Percentiles rank a stretch among this genome's conserved stretches.
Conservation (phyloP, 306 rosid genomes). For the Vigna reflexopilosa region DNA sequence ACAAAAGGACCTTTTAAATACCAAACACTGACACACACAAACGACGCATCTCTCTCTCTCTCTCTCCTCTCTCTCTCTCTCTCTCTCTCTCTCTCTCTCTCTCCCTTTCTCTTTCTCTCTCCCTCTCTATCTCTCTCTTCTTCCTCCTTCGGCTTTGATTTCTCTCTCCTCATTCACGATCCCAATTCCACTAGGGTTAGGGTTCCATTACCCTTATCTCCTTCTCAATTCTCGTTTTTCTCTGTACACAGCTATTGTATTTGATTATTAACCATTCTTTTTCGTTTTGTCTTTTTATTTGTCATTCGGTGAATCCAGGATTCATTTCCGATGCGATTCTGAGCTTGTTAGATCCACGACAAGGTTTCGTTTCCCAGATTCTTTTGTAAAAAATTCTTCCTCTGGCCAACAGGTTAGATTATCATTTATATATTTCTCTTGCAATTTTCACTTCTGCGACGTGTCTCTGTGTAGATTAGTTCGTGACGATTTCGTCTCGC, state of each 20-base stretch:
- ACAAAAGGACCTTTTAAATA: conserved; percentile 50
- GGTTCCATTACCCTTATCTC: conserved; percentile 50
- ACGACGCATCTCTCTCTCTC: conserved; percentile 49
- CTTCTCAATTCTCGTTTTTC: conserved; percentile 8
- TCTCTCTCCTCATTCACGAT: conserved; percentile 61
- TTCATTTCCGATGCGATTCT: conserved; percentile 61
- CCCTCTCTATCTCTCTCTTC: conserved; percentile 40
- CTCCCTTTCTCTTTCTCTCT: neutral
- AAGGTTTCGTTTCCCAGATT: conserved; percentile 51
- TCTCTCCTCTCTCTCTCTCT: neutral
- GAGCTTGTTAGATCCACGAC: conserved; percentile 58
- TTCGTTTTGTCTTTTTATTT: neutral
- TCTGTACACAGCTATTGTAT: neutral
- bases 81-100: conserved; percentile 46
- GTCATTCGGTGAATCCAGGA: conserved; percentile 38
- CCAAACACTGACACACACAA: conserved; percentile 40
- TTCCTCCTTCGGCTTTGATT: conserved; percentile 38
- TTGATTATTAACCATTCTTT: conserved; percentile 7
- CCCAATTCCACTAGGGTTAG: conserved; percentile 68
- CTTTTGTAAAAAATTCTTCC: conserved; percentile 28
- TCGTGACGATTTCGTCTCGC: neutral
- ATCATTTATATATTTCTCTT: neutral
- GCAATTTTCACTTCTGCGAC: neutral
- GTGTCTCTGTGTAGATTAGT: conserved; percentile 11
- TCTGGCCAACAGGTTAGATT: conserved; percentile 51